Evolutionary conservation across 495 filamentous ascomycete genomes (phyloP), one percentile per base, ranked within the genome.

Genomic region (Tuber magnatum): DNA sequence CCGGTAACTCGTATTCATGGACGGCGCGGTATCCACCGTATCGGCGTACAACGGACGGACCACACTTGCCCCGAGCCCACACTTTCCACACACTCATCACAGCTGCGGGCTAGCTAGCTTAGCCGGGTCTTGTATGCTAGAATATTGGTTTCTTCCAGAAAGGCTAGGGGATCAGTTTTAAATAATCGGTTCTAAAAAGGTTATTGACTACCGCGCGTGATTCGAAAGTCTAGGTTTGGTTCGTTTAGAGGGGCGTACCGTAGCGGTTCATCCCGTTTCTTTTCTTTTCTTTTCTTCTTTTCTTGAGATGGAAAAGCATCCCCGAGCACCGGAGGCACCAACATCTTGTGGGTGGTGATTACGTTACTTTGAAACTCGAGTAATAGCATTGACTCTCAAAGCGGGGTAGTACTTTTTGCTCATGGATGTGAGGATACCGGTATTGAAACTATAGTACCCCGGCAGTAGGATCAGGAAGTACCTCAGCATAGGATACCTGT

Each of bases 131-230:
- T 65, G 28, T 35, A 32, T 35, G 14, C 18, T 65, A 35, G 56
- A 65, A 65, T 65, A 18, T 35, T 35, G 56, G 14, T 65, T 65
- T 65, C 28, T 65, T 65, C 56, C 56, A 65, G 56, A 65, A 65
- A 65, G 56, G 56, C 56, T 35, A 20, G 56, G 56, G 32, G 51
- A 28, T 65, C 28, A 65, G 35, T 65, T 65, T 65, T 4, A 65
- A 65, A 65, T 65, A 8, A 65, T 65, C 28, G 4, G 7, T n/a
- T 65, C 32, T 14, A 32, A 14, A 28, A 65, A 65, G 18, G 56
- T 35, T 65, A 18, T 28, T 12, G 14, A 65, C 32, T 35, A 6
- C 14, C 14, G 56, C 32, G 28, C 32, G 28, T 65, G 56, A 65
- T 65, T 65, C 56, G 16, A 65, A 65, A 18, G 14, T 18, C 16